Evolutionary conservation across 805 yeast species (phyloP).

Genomic region (Pichia cabralensis): DNA sequence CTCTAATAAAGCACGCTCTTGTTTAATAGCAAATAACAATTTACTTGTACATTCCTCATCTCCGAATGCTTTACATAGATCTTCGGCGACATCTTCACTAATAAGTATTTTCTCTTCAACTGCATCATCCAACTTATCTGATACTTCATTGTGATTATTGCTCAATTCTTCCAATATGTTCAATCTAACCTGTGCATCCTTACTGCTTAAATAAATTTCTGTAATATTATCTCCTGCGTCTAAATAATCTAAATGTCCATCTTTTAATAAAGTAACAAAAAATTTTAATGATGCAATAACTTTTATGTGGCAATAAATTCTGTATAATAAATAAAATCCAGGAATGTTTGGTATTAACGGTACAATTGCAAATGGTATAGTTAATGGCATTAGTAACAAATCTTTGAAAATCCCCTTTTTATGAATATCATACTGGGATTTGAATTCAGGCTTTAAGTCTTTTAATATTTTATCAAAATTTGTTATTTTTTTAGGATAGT

Average conservation of each 20-base stretch:
- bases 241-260: slow-evolving; percentile 26
- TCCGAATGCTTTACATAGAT: slow-evolving; percentile 34
- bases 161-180: slow-evolving; percentile 15
- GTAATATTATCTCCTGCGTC: slow-evolving; percentile 26
- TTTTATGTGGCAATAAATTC: slow-evolving; percentile 76
- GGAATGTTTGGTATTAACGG: slow-evolving; percentile 92
- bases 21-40: slow-evolving; percentile 42
- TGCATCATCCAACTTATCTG: slow-evolving; percentile 9
- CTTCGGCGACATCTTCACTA: slow-evolving; percentile 35
- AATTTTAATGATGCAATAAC: slow-evolving; percentile 71
- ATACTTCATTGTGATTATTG: slow-evolving; percentile 16
- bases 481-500: slow-evolving; percentile 36
- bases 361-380: slow-evolving; percentile 68
- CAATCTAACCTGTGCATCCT: slow-evolving; percentile 11
- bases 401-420: slow-evolving; percentile 43
- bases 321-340: slow-evolving; percentile 72
- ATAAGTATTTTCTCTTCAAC: slow-evolving; percentile 31
- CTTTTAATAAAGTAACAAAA: slow-evolving; percentile 41
- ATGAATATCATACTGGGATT: slow-evolving; percentile 41
- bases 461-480: slow-evolving; percentile 20
- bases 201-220: slow-evolving; percentile 19
- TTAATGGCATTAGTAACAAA: slow-evolving; percentile 58
- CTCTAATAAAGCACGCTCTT: slow-evolving; percentile 30
- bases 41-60: slow-evolving; percentile 34
- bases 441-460: slow-evolving; percentile 35